A percentile compares a stretch with the other conserved stretches of the same genome.
Conservation (phyloP, 2,329 filamentous ascomycete species). For the Diaporthe capsici region DNA sequence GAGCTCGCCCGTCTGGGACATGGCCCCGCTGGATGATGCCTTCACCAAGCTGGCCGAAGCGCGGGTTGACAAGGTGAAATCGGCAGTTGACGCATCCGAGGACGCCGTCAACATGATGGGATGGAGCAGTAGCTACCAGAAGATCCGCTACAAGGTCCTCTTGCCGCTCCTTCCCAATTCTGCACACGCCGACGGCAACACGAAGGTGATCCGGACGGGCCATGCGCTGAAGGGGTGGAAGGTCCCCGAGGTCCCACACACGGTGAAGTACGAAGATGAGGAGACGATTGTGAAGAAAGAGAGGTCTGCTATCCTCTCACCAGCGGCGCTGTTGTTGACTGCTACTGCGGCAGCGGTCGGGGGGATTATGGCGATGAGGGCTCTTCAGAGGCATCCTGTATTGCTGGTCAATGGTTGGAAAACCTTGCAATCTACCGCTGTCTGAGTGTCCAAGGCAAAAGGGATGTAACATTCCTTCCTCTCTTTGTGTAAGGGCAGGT, state of each 20-base stretch:
- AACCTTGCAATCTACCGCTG: background rate
- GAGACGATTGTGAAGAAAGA: background rate
- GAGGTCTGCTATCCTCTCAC: background rate
- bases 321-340: background rate
- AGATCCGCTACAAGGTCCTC: slow-evolving; percentile 11
- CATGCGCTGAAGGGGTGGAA: background rate
- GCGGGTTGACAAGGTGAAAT: background rate
- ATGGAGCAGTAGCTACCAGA: slow-evolving; percentile 4
- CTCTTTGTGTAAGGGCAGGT: background rate
- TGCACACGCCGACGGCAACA: background rate
- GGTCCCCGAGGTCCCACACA: background rate
- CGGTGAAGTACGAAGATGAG: slow-evolving; percentile 6
- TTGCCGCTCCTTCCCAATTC: background rate
- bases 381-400: background rate
- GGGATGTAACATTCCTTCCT: too few relatives aligned
- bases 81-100: background rate
- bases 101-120: slow-evolving; percentile 9
- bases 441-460: background rate
- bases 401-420: background rate
- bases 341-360: slow-evolving; percentile 11
- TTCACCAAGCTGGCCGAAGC: slow-evolving; percentile 7
- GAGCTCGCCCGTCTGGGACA: background rate
- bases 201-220: background rate
- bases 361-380: slow-evolving; percentile 1
- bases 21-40: slow-evolving; percentile 8